These are phyloP conservation scores for Triticum timopheevii DNA, from an alignment of 176 grass and related monocot species.

Conservation along the genomic window DNA sequence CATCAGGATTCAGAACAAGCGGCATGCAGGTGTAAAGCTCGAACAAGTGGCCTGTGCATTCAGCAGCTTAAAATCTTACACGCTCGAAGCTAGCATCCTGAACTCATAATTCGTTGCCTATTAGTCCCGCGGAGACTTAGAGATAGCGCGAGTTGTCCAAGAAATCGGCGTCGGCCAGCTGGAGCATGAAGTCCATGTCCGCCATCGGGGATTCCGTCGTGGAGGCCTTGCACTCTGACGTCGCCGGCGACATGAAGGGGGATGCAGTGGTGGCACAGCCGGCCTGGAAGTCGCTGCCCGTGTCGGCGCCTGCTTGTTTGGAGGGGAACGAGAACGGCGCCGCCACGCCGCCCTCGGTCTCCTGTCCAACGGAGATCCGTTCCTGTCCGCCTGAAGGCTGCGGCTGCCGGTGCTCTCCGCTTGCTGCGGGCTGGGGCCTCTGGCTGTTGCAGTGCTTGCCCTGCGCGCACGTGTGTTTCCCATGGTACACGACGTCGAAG, in stretches of 20 bases:
- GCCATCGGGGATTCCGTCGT: conserved; percentile 11
- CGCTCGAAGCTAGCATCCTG: not conserved
- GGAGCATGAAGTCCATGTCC: conserved; percentile 59
- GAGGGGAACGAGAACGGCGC: conserved; percentile 9
- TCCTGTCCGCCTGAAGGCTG: not conserved
- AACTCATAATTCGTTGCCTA: not conserved
- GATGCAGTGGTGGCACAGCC: not conserved
- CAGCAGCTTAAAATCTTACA: too few relatives aligned
- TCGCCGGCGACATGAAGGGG: conserved; percentile 21
- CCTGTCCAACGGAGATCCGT: not conserved
- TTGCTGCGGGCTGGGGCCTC: not conserved
- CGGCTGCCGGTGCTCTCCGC: not conserved
- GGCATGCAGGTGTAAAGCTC: not conserved
- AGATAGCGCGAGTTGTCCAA: conserved; percentile 43
- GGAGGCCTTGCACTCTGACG: conserved; percentile 22
- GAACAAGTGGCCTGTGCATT: not conserved
- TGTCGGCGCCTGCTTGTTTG: not conserved
- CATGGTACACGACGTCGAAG: conserved; percentile 83
- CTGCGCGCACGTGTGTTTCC: conserved; percentile 62
- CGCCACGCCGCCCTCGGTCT: not conserved
- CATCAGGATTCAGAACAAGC: not conserved
- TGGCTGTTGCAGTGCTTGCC: not conserved
- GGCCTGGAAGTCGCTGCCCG: not conserved
- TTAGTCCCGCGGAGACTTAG: not conserved
- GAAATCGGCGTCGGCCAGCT: conserved; percentile 42